Conservation (phyloP, 2,329 filamentous ascomycete genomes). For the Daldinia eschscholtzii region DNA sequence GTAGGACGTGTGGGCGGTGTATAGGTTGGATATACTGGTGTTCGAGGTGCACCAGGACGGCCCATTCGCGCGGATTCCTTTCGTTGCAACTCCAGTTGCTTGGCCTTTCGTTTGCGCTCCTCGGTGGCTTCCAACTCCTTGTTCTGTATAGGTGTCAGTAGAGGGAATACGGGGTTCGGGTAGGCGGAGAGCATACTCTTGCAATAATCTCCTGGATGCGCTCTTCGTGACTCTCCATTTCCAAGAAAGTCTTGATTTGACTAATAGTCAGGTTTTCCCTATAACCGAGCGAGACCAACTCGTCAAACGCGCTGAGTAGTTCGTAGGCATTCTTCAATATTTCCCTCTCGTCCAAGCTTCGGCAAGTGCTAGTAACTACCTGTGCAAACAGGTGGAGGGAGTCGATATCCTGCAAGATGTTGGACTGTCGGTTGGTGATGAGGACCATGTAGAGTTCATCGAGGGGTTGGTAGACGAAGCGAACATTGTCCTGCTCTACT, state of each 20-base stretch:
- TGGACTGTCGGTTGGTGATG: conserved; percentile 99
- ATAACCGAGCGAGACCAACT: conserved; percentile 95
- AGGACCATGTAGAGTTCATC: conserved; percentile 99
- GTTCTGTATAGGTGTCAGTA: conserved; percentile 71
- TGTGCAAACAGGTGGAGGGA: conserved; percentile 97
- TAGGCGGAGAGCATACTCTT: conserved; percentile 67
- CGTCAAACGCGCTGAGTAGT: conserved; percentile 94
- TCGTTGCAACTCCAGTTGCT: conserved; percentile 98
- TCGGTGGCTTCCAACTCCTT: conserved; percentile 98
- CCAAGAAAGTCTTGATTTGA: conserved; percentile 99
- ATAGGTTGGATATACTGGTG: conserved; percentile 89
- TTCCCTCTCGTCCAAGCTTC: conserved; percentile 93
- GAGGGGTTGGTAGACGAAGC: conserved; percentile 98
- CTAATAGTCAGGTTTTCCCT: conserved; percentile 94
- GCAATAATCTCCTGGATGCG: conserved; percentile 98
- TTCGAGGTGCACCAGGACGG: conserved; percentile 74
- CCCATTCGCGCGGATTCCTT: conserved; percentile 90
- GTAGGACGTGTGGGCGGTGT: conserved; percentile 81
- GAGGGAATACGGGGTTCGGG: conserved; percentile 25
- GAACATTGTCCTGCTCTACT: conserved; percentile 98
- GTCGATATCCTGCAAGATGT: conserved; percentile 99
- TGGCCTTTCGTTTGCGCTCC: conserved; percentile 97
- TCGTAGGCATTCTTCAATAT: conserved; percentile 96
- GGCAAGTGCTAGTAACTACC: conserved; percentile 96
- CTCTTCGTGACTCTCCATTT: conserved; percentile 99